These are phyloP conservation scores for Auricularia sp. DNA, from an alignment of 768 basidiomycete species.

Conservation along the genomic window DNA sequence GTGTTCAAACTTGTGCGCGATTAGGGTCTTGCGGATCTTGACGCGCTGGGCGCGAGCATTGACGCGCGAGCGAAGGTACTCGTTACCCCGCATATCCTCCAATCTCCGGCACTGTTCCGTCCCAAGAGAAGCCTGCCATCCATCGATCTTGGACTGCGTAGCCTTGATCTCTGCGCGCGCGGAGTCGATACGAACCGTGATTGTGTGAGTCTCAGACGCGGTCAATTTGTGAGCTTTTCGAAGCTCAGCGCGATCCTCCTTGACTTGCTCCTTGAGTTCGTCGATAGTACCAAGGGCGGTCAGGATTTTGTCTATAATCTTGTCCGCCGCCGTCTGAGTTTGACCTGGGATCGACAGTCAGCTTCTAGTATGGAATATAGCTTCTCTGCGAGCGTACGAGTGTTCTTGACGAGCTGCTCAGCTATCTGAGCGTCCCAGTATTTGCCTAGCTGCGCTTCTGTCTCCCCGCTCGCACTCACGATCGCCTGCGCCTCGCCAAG, in stretches of 20 bases:
- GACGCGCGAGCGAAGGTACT: background rate
- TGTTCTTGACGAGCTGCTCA: background rate
- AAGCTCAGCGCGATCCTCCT: background rate
- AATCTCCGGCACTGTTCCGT: background rate
- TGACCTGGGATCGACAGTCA: background rate
- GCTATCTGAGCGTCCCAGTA: background rate
- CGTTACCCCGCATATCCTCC: background rate
- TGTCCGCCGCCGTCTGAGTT: background rate
- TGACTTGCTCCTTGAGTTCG: background rate
- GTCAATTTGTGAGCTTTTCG: background rate
- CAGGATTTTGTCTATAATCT: background rate
- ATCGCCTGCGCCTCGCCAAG: background rate
- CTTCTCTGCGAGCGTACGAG: background rate
- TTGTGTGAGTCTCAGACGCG: background rate
- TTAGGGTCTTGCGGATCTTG: background rate
- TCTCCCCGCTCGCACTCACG: background rate
- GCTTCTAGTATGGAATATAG: background rate
- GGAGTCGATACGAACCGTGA: background rate
- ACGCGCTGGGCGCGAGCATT: background rate
- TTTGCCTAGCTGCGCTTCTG: background rate
- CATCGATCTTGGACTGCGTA: background rate
- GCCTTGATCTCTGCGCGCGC: background rate
- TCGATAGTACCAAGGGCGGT: background rate
- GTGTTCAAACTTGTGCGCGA: constrained; percentile 2
- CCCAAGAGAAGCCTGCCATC: background rate